Evolutionary conservation across 768 basidiomycete species (phyloP).

Genomic region (Tylopilus cervinicoccineus): DNA sequence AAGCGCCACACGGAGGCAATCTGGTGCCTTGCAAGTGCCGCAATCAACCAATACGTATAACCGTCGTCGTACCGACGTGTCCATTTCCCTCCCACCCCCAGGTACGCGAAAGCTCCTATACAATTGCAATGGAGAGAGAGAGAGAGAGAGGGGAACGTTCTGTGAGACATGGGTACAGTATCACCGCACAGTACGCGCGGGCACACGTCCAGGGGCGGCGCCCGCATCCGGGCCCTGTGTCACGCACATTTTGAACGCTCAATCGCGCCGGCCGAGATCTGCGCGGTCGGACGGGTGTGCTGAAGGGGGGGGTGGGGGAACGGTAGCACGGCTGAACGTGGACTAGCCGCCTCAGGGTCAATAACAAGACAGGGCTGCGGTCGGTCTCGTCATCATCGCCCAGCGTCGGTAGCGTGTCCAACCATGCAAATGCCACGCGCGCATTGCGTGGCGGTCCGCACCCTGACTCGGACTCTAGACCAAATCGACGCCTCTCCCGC

Average conservation of each 20-base stretch:
- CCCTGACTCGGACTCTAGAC: slow-evolving; percentile 7
- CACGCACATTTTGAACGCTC: too few species aligned
- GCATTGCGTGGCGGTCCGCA: slow-evolving; percentile 4
- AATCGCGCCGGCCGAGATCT: too few species aligned
- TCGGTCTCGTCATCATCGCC: slow-evolving; percentile 3
- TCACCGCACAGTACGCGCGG: too few species aligned
- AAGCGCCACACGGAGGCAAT: slow-evolving; percentile 18
- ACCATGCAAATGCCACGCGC: slow-evolving; percentile 20
- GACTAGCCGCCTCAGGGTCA: background rate
- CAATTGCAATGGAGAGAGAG: too few species aligned
- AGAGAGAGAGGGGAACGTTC: too few species aligned
- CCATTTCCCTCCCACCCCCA: background rate
- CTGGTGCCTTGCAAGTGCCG: slow-evolving; percentile 5
- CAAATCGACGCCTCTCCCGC: background rate
- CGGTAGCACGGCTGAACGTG: too few species aligned
- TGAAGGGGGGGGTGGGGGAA: background rate
- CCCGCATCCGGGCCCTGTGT: too few species aligned
- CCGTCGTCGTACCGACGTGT: background rate
- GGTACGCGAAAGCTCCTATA: too few species aligned
- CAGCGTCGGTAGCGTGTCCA: slow-evolving; percentile 15
- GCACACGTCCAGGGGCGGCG: too few species aligned
- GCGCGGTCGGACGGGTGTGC: too few species aligned
- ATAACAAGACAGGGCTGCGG: background rate
- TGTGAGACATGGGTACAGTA: too few species aligned
- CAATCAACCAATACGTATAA: too few species aligned